Evolutionary conservation across 768 basidiomycete genomes (phyloP).

Genomic region (Boletus vermiculosoides): DNA sequence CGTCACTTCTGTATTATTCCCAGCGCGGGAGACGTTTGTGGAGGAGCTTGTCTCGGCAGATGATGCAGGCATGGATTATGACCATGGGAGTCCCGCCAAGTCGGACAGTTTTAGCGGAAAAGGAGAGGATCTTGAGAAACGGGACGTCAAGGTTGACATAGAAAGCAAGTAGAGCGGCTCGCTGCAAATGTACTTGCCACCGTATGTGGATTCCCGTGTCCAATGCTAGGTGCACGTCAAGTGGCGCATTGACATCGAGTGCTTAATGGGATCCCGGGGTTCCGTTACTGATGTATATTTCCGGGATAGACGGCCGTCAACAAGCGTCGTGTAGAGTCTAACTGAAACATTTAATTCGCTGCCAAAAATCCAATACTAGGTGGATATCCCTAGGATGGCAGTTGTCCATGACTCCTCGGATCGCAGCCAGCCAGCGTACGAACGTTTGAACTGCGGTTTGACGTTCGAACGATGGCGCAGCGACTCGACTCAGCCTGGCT

Average conservation of each 20-base stretch:
- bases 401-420: not conserved
- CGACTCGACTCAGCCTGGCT: too few species aligned
- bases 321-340: not conserved
- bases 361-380: not conserved
- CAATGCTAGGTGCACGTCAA: not conserved
- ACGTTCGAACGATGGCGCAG: too few species aligned
- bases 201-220: not conserved
- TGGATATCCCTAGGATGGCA: too few species aligned
- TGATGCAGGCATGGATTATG: conserved; percentile 7
- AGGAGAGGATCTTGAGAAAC: conserved; percentile 7
- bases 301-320: not conserved
- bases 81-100: not conserved
- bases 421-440: not conserved
- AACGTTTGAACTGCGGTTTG: not conserved
- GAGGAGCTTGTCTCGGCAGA: conserved; percentile 31
- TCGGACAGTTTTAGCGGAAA: not conserved
- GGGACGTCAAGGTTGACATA: not conserved
- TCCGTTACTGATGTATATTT: not conserved
- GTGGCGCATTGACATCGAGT: not conserved
- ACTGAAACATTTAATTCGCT: not conserved
- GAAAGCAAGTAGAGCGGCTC: not conserved
- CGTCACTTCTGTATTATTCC: conserved; percentile 30
- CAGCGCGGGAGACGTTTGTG: conserved; percentile 29
- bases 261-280: not conserved
- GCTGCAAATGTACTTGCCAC: not conserved